Evolutionary conservation across 2,329 filamentous ascomycete genomes (phyloP).

Genomic region (Penicillium sp.): DNA sequence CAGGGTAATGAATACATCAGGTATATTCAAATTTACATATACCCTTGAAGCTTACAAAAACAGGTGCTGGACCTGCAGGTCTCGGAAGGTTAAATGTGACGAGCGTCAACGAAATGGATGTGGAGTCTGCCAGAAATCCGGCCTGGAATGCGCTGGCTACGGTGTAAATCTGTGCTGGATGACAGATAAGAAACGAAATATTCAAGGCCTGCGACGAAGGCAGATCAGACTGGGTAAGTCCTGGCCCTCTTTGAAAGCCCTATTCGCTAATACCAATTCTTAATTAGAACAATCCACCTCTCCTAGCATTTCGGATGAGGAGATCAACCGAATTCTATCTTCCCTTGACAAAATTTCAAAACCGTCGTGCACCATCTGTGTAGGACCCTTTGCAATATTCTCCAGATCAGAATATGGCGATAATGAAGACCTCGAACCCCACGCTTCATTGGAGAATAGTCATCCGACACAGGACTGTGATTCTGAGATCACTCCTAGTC

Average conservation of each 20-base stretch:
- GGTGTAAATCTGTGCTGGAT: conserved; percentile 11
- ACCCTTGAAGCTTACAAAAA: background rate
- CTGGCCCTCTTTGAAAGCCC: background rate
- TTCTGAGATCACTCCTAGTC: background rate
- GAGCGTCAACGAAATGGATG: conserved; percentile 12
- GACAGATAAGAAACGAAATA: background rate
- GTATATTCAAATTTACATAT: background rate
- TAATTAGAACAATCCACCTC: conserved; percentile 1
- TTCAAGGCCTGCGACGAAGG: background rate
- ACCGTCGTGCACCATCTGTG: background rate
- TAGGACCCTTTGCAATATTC: conserved; percentile 10
- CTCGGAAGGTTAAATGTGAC: conserved; percentile 15
- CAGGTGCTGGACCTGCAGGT: conserved; percentile 16
- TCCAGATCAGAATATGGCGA: background rate
- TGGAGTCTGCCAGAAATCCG: conserved; percentile 8
- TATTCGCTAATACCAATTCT: background rate
- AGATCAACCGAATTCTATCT: conserved; percentile 6
- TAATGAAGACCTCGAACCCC: background rate
- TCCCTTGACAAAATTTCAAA: background rate
- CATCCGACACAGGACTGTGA: background rate
- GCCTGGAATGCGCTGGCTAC: conserved; percentile 11
- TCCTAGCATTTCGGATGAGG: background rate
- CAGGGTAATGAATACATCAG: background rate
- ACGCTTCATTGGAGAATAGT: background rate
- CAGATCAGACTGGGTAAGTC: conserved; percentile 3